A percentile compares a stretch with the other conserved stretches of the same genome.
Conservation (phyloP, 1,284 basidiomycete species). For the Tausonia pullulans region DNA sequence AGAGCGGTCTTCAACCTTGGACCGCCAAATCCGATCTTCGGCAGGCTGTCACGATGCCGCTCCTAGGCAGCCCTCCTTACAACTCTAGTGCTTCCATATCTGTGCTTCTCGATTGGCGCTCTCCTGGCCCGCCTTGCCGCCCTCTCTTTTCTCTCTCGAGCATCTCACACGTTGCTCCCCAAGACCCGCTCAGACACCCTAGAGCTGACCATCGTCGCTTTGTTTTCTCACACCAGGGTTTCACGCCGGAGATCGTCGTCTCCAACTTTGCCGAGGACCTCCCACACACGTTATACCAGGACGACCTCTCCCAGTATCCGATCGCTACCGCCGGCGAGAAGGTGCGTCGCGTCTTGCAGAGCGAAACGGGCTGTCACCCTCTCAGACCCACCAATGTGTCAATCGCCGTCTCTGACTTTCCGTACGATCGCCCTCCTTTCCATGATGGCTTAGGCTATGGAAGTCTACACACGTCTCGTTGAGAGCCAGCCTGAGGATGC, state of each 20-base stretch:
- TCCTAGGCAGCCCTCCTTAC: slow-evolving; percentile 16
- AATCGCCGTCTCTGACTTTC: not conserved
- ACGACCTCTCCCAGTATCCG: slow-evolving; percentile 79
- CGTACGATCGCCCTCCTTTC: not conserved
- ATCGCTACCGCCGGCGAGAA: slow-evolving; percentile 87
- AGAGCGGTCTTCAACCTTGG: no score
- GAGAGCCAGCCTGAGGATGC: slow-evolving; percentile 61
- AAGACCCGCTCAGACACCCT: not conserved
- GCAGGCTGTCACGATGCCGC: no score
- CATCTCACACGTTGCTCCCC: not conserved
- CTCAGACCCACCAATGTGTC: not conserved
- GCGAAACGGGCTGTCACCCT: not conserved
- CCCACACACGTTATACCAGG: slow-evolving; percentile 50
- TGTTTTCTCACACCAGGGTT: slow-evolving; percentile 45
- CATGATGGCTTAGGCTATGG: slow-evolving; percentile 46
- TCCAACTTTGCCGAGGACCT: slow-evolving; percentile 82
- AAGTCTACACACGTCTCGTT: slow-evolving; percentile 81
- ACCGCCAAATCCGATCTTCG: no score
- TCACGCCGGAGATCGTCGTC: slow-evolving; percentile 75
- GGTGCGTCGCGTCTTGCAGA: slow-evolving; percentile 26
- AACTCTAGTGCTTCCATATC: slow-evolving; percentile 1
- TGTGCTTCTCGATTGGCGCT: slow-evolving; percentile 13
- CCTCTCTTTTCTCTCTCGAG: not conserved
- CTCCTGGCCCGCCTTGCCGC: slow-evolving; percentile 19
- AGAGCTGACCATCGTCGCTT: slow-evolving; percentile 4